Base-by-base conservation (phyloP, 2,329 filamentous ascomycete genomes). In the Hortaea sp. region DNA sequence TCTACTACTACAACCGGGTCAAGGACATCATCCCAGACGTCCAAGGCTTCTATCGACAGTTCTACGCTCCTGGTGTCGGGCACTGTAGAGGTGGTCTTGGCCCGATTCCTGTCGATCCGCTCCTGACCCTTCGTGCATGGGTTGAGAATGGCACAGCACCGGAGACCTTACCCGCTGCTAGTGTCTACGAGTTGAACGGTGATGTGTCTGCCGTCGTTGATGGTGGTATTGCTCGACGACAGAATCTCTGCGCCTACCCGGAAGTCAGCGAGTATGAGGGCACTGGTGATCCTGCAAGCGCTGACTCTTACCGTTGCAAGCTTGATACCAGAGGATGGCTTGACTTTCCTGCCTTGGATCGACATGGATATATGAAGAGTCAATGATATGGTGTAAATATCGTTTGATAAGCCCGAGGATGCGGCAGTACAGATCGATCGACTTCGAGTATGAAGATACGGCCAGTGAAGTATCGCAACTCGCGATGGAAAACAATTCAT, bases 21-120 rank as follows among this genome's bases (percentile, higher is more conserved):
- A 42, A 55, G 12, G 54, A 49, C 1, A 31, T 54, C 2, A 61
- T 64, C 41, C 48, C 59, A 0, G 32, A 56, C 2, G 56, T 57
- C 0, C 41, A 47, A 4, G 62, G 66, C 30, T 69, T 58, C 48
- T 69, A 62, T 44, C 62, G 66, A 5, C 58, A 61, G 35, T 70
- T 68, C 37, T 53, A 61, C n/a, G 65, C 63, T 5, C 68, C 68
- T 2, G 67, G 67, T 4, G 61, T 65, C 1, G 53, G 40, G 5
- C 67, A 70, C 46, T 69, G 67, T 39, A 32, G 7, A 64, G 61
- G 58, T 10, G 66, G 66, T 0, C 12, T 32, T 12, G 66, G 62
- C 1, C 49, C 52, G 12, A 42, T 50, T 7, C 62, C 61, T 7
- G 39, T 4, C 7, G 46, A 49, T 30, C 49, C 50, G 6, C 42